Evolutionary conservation across 2,329 filamentous ascomycete genomes (phyloP).

Genomic region (Hypocrella siamensis): DNA sequence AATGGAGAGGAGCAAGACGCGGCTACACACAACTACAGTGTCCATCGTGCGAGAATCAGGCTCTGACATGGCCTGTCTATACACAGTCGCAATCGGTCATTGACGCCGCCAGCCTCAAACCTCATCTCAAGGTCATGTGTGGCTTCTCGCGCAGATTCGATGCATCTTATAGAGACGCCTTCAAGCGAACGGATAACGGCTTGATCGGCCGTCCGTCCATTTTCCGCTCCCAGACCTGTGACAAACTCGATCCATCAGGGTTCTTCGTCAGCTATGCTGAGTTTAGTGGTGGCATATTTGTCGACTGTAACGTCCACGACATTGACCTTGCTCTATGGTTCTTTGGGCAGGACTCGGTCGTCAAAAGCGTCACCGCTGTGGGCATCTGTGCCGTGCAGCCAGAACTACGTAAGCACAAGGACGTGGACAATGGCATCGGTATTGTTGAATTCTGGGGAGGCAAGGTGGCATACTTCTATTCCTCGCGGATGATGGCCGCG

Average conservation of each 20-base stretch:
- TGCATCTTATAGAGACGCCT: constrained; percentile 46
- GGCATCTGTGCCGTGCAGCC: constrained; percentile 17
- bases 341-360: constrained; percentile 15
- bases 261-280: constrained; percentile 56
- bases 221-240: constrained; percentile 51
- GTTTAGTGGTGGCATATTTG: constrained; percentile 52
- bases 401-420: constrained; percentile 15
- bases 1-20: constrained; percentile 16
- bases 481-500: constrained; percentile 51
- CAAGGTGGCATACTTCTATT: constrained; percentile 50
- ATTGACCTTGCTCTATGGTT: constrained; percentile 28
- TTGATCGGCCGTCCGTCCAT: constrained; percentile 44
- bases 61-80: neutral
- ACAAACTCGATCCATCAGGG: constrained; percentile 48
- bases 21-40: neutral
- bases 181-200: constrained; percentile 32
- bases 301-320: constrained; percentile 57
- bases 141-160: constrained; percentile 36
- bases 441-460: constrained; percentile 51
- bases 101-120: constrained; percentile 36
- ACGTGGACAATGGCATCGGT: constrained; percentile 23
- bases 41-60: neutral
- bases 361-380: constrained; percentile 15
- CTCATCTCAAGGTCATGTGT: constrained; percentile 47
- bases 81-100: constrained; percentile 42